Evolutionary conservation across 192 early-diverging fungal genomes (phyloP), one percentile per base, ranked within the genome.

Genomic region (Dissophora ornata): DNA sequence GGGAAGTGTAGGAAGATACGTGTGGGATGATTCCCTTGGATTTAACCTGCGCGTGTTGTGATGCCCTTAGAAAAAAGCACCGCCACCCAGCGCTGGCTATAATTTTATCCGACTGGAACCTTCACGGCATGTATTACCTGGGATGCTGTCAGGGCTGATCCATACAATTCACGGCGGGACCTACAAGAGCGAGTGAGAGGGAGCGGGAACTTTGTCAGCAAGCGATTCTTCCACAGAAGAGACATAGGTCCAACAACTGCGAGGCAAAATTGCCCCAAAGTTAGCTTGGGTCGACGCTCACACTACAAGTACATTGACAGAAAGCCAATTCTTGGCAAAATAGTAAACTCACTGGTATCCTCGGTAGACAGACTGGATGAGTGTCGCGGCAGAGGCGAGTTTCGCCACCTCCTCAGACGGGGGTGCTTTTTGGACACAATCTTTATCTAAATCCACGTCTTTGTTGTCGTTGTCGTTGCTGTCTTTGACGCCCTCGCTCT

Each of bases 331-430:
- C n/a, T 28, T 26, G 28, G 21, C 19, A 53, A 46, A 53, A 5
- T 28, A 34, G 41, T 12, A 47, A 2, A 53, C 57, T 38, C 44
- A 75, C 71, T 67, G 71, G 57, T 67, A 61, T 55, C 63, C 71
- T 25, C 71, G 56, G 57, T 56, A 75, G 2, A 28, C 57, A 8
- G 71, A 75, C 34, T 75, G 71, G 21, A 75, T 75, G 24, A 52
- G 10, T 5, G 58, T 67, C 7, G 71, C 71, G 12, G 71, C 71
- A 22, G 15, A 30, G 24, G 63, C 33, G 3, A 61, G 55, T 24
- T 63, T 28, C 4, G 46, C 59, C 22, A 49, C 32, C 36, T 53
- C 62, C 4, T 50, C 38, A n/a, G 57, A 29, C 36, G 12, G 36
- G 36, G 36, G 36, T 38, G 12, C 12, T 38, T 38, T 38, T 9